Percentiles rank a stretch among this genome's conserved stretches.
phyloP scores from a whole-genome alignment of 345 rosid genomes.

The Citrus hindsii region DNA sequence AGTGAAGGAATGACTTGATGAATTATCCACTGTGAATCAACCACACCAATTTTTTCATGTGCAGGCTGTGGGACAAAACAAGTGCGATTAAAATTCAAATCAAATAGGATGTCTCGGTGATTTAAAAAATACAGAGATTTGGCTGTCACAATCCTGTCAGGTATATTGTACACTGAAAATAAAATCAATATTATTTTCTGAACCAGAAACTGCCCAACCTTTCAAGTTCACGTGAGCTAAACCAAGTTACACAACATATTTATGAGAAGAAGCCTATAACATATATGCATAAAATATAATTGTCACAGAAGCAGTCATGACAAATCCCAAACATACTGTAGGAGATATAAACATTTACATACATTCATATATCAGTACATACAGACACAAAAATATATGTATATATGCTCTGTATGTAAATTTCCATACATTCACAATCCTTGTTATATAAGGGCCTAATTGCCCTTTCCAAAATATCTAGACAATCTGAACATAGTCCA shows the following conservation, averaged over 20 bases:
- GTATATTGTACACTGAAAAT: not conserved
- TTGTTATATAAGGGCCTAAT: not conserved
- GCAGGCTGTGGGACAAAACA: conserved; percentile 61
- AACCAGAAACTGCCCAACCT: not conserved
- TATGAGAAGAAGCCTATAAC: not conserved
- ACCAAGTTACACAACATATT: not conserved
- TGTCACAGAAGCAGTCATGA: not conserved
- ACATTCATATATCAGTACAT: too few species aligned
- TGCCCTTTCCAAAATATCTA: not conserved
- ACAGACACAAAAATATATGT: not conserved
- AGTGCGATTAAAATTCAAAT: not conserved
- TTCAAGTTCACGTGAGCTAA: not conserved
- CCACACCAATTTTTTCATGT: conserved; percentile 90
- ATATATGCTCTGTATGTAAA: not conserved
- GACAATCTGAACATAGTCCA: not conserved
- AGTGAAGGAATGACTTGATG: conserved; percentile 93
- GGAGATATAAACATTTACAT: not conserved
- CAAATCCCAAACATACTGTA: not conserved
- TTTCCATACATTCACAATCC: not conserved
- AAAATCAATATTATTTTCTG: not conserved
- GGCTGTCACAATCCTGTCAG: conserved; percentile 5
- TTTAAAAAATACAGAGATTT: not conserved
- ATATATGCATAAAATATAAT: not conserved
- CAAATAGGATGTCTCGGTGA: not conserved
- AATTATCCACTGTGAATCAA: conserved; percentile 96